These are phyloP conservation scores for Kingdonia uniflora DNA, from an alignment of 164 flowering plant species.

Conservation along the genomic window DNA sequence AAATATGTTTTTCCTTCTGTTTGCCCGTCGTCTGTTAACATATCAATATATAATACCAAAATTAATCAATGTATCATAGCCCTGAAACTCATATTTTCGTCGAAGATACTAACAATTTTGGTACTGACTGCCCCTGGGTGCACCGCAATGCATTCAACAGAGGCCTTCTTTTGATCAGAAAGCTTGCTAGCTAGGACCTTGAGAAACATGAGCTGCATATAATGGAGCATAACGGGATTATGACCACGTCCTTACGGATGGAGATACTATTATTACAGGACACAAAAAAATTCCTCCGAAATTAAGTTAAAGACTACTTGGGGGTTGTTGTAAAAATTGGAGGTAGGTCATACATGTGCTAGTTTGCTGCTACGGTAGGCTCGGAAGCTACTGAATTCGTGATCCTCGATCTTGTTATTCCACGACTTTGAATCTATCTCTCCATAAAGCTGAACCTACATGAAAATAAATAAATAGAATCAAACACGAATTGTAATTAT, in stretches of 20 bases:
- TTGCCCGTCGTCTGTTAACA: too few species aligned
- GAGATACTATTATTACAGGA: not conserved
- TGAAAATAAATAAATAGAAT: not conserved
- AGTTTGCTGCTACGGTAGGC: conserved; percentile 21
- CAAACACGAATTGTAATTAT: too few species aligned
- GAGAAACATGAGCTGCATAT: conserved; percentile 22
- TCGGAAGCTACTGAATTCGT: conserved; percentile 13
- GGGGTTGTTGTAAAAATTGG: too few species aligned
- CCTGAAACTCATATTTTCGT: too few species aligned
- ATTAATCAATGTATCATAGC: too few species aligned
- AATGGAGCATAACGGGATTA: not conserved
- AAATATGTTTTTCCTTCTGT: too few species aligned
- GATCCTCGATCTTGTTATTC: conserved; percentile 14
- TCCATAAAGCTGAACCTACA: conserved; percentile 21
- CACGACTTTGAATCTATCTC: conserved; percentile 13
- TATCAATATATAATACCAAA: too few species aligned
- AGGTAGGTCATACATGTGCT: conserved; percentile 12
- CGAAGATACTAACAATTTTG: not conserved
- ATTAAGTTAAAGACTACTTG: too few species aligned
- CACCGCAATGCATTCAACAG: conserved; percentile 16
- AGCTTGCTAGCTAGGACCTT: conserved; percentile 19
- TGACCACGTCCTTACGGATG: not conserved
- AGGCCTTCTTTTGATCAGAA: conserved; percentile 4
- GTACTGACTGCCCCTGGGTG: conserved; percentile 2
- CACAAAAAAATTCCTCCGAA: too few species aligned